Base-by-base conservation (phyloP, 2,329 filamentous ascomycete species). In the Corynespora cassiicola region DNA sequence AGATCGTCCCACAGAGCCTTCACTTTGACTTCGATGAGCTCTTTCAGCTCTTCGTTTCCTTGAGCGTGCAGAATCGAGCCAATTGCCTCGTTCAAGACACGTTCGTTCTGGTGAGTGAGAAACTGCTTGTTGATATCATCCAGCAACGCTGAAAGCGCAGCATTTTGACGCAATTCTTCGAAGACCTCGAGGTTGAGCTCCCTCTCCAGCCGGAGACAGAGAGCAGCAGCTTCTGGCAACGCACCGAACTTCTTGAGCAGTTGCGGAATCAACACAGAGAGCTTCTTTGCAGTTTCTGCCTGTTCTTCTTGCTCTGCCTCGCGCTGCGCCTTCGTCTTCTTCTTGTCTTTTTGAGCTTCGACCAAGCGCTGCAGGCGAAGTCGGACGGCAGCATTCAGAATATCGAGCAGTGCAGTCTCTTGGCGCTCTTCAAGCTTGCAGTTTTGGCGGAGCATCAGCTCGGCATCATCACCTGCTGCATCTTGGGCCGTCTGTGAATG, bases 111-210 rank as follows among this genome's bases (percentile, higher is more conserved):
- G 61, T 99, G 94, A n/a, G 90, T 84, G 56, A 87, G 84, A 71
- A 99, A 97, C 57, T 99, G 94, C 41, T 89, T 90, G 66, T 88
- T 90, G 54, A 97, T 90, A 58, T 96, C 91, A 53, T 96, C 90
- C 2, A 99, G 75, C 19, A 97, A 74, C 15, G 86, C 83, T 6
- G 85, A 82, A 61, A 95, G 95, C 2, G 86, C 85, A 1, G 89
- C 83, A 51, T 95, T 90, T 63, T 96, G 90, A 34, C 91, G 86
- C 23, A 97, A 75, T 58, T 95, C 88, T 61, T 91, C 86, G 61
- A 97, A 95, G 15, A 91, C 81, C 25, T 92, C 87, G 1, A 96
- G 78, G 52, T 96, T 88, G 15, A 99, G 82, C 24, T 88, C 82
- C 60, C 92, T 89, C 63, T 95, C 89, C 27, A 99, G 75, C 20